Conservation (phyloP, 805 yeast species). For the Metschnikowia sp. region DNA sequence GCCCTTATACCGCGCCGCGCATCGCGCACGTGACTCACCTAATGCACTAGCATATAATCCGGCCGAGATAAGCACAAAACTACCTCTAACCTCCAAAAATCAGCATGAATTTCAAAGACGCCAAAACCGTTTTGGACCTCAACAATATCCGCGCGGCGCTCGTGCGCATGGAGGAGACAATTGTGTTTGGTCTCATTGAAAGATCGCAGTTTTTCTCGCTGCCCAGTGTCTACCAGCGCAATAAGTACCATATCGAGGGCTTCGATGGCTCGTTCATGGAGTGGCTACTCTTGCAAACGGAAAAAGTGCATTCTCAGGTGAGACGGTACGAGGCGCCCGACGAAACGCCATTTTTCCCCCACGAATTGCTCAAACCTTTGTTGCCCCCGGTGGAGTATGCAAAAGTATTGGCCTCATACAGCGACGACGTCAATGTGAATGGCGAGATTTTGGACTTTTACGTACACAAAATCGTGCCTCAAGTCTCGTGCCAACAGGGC, state of each 20-base stretch:
- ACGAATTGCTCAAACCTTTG: conserved; percentile 60
- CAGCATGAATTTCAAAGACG: conserved; percentile 78
- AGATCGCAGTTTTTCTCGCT: conserved; percentile 82
- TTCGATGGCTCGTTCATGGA: conserved; percentile 83
- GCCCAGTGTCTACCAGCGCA: conserved; percentile 65
- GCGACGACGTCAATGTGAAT: conserved; percentile 75
- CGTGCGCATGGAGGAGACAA: conserved; percentile 94
- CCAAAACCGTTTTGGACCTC: conserved; percentile 76
- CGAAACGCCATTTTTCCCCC: conserved; percentile 85
- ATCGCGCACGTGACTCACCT: too few relatives aligned
- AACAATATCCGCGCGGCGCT: conserved; percentile 79
- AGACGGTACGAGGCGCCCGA: conserved; percentile 94
- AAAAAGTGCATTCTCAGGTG: conserved; percentile 61
- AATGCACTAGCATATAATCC: too few relatives aligned
- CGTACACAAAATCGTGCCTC: conserved; percentile 70
- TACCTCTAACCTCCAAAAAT: too few relatives aligned
- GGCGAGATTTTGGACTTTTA: conserved; percentile 63
- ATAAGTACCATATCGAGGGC: conserved; percentile 57
- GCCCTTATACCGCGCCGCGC: too few relatives aligned
- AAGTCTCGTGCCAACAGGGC: conserved; percentile 59
- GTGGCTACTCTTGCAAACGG: conserved; percentile 77
- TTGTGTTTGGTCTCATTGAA: conserved; percentile 88
- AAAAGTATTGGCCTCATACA: conserved; percentile 67
- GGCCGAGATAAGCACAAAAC: not conserved
- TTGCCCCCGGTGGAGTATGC: conserved; percentile 82